phyloP scores from a whole-genome alignment of 2,329 filamentous ascomycete species.

The Fusarium virguliforme region DNA sequence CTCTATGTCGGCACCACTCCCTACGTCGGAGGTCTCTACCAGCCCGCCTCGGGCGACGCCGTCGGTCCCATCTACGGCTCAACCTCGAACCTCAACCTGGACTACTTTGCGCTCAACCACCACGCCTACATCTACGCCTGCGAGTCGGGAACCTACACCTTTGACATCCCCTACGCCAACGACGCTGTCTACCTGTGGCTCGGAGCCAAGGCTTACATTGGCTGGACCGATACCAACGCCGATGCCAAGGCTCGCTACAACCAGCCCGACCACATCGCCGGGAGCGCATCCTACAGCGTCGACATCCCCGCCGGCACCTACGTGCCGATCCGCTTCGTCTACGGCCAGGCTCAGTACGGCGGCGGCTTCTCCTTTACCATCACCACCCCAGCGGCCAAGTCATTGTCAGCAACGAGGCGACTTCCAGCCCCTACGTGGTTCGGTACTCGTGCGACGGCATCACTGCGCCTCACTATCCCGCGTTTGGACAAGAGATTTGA shows the following conservation, averaged over 20 bases:
- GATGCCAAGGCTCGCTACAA: conserved; percentile 7
- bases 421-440: conserved; percentile 10
- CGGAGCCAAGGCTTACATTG: not conserved
- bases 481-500: not conserved
- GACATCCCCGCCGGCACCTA: not conserved
- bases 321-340: conserved; percentile 1
- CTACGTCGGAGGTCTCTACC: conserved; percentile 3
- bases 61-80: conserved; percentile 8
- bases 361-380: conserved; percentile 12
- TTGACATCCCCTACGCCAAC: conserved; percentile 7
- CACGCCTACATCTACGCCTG: conserved; percentile 2
- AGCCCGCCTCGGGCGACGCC: not conserved
- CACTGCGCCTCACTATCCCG: not conserved
- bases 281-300: not conserved
- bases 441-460: conserved; percentile 2
- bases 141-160: not conserved
- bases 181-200: conserved; percentile 9
- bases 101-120: conserved; percentile 8
- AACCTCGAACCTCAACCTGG: not conserved
- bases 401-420: not conserved
- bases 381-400: conserved; percentile 14
- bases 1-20: conserved; percentile 7
- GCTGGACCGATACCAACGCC: not conserved
- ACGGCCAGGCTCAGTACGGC: conserved; percentile 14
- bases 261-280: conserved; percentile 4